Evolutionary conservation across 148 eudicot species (phyloP), one percentile per base, ranked within the genome.

Genomic region (Vaccinium myrtillus): DNA sequence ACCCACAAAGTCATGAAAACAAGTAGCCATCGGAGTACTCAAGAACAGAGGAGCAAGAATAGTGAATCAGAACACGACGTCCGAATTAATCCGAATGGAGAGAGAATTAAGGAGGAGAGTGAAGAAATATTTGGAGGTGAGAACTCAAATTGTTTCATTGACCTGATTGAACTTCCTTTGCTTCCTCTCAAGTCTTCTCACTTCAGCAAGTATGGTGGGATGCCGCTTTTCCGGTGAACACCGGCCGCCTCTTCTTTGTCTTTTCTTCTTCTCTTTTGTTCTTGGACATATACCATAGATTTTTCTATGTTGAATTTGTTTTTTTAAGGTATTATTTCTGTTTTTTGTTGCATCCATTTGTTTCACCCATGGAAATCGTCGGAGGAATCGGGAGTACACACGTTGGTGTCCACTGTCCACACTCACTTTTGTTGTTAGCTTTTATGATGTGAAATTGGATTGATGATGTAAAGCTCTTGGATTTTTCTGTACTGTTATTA

Each of bases 141-240:
- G 53, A n/a, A 43, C 61, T 59, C 82, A n/a, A 80, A 2, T 59
- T 0, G 46, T 80, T 80, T 80, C 36, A 1, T 61, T 5, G 82
- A 80, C 36, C 54, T 59, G 30, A 58, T 13, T 80, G 53, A 80
- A 61, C 39, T 58, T 43, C 82, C 82, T 58, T 80, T 43, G 13
- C 71, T 61, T 80, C 82, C 82, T 80, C 30, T 61, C 6, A 61
- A 61, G 13, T 80, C 70, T 19, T 79, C 70, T 56, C 70, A 30
- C 36, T 18, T 43, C 43, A 43, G 15, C 16, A 27, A 19, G 49
- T n/a, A 12, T n/a, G 18, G 50, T 59, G 82, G 54, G 70, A 80
- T 61, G 82, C 73, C 73, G 36, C 49, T 79, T 79, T 58, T 46
- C 70, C 23, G 36, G 27, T 79, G 70, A 79, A 56, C 27, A 32